Evolutionary conservation across 371 early-diverging fungal genomes (phyloP).

Genomic region (Umbelopsis sp.): DNA sequence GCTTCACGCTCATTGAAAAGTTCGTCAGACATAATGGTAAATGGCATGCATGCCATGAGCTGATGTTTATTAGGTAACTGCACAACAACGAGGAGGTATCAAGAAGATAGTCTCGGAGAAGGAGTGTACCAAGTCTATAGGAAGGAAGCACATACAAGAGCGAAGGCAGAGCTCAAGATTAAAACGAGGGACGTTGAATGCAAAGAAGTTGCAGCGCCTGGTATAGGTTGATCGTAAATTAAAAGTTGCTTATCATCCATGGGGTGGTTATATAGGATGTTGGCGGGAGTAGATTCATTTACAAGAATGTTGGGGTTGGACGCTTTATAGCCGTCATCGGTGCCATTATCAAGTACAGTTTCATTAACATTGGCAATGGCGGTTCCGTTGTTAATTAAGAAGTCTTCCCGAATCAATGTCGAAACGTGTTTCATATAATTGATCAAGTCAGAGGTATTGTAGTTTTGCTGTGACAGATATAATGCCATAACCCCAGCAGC

Average conservation of each 20-base stretch:
- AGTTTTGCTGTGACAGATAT: not conserved
- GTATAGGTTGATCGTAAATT: slow-evolving; percentile 30
- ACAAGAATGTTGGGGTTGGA: slow-evolving; percentile 23
- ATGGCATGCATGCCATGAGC: too few relatives aligned
- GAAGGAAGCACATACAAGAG: not conserved
- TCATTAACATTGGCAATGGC: slow-evolving; percentile 39
- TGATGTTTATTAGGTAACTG: too few relatives aligned
- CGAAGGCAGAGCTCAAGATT: not conserved
- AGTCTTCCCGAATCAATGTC: slow-evolving; percentile 33
- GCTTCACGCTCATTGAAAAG: too few relatives aligned
- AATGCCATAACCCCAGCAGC: slow-evolving; percentile 19
- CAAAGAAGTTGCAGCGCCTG: not conserved
- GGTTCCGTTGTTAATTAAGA: slow-evolving; percentile 36
- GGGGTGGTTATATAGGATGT: slow-evolving; percentile 35
- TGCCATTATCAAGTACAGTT: slow-evolving; percentile 44
- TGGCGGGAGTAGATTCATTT: slow-evolving; percentile 22
- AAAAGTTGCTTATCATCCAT: slow-evolving; percentile 29
- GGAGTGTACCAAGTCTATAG: not conserved
- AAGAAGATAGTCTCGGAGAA: not conserved
- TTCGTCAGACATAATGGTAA: too few relatives aligned
- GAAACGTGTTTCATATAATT: slow-evolving; percentile 11
- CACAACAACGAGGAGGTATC: not conserved
- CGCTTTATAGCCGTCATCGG: slow-evolving; percentile 33
- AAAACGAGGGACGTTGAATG: not conserved
- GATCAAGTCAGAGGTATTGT: slow-evolving; percentile 1